A percentile compares a stretch with the other conserved stretches of the same genome.
Conservation (phyloP, 2,329 filamentous ascomycete species). For the Aspergillus candidus region DNA sequence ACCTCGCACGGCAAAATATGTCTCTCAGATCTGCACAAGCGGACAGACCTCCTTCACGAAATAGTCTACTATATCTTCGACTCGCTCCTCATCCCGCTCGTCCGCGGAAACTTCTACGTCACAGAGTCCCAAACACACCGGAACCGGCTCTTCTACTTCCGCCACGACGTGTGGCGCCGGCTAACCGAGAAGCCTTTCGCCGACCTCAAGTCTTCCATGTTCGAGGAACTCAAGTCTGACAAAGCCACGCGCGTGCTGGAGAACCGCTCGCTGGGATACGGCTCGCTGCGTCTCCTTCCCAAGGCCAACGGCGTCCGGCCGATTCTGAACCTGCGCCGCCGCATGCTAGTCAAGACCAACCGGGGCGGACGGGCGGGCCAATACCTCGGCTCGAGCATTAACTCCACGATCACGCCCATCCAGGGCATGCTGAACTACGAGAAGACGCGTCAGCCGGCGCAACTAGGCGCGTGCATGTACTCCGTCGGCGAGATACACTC, state of each 20-base stretch:
- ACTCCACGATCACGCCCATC: constrained; percentile 63
- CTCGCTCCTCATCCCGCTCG: constrained; percentile 78
- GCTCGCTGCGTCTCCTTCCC: constrained; percentile 73
- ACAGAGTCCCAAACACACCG: constrained; percentile 80
- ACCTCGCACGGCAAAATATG: constrained; percentile 53
- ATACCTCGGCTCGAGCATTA: constrained; percentile 58
- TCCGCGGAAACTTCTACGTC: constrained; percentile 85
- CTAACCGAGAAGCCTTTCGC: constrained; percentile 68
- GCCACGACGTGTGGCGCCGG: constrained; percentile 82
- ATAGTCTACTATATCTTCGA: constrained; percentile 91
- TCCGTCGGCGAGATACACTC: constrained; percentile 75
- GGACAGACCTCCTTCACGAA: constrained; percentile 72
- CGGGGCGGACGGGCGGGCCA: constrained; percentile 48
- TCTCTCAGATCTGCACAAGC: constrained; percentile 66
- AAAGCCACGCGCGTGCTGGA: constrained; percentile 55
- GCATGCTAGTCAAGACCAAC: constrained; percentile 45
- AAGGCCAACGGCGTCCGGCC: constrained; percentile 71
- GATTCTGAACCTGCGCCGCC: constrained; percentile 77
- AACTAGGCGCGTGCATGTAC: constrained; percentile 72
- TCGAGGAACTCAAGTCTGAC: constrained; percentile 64
- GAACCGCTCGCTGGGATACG: constrained; percentile 64
- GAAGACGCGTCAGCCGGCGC: constrained; percentile 52
- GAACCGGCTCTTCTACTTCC: constrained; percentile 84
- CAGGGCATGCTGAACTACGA: constrained; percentile 74
- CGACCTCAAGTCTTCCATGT: constrained; percentile 63